Conservation (phyloP, 495 filamentous ascomycete genomes). For the Penicillium antarcticum region DNA sequence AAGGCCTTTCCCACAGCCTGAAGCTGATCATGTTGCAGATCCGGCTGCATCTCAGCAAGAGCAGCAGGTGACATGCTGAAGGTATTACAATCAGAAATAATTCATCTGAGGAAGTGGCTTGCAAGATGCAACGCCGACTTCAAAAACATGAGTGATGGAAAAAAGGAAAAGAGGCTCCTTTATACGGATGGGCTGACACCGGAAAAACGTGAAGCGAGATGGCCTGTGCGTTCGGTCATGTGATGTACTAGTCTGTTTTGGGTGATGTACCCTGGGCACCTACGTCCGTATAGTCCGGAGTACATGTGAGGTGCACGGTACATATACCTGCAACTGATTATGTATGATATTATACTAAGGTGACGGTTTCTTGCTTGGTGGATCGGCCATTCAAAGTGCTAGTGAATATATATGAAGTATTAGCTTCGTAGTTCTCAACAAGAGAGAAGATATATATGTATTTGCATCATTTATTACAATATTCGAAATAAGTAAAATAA, state of each 20-base stretch:
- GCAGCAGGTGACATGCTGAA: slow-evolving; percentile 38
- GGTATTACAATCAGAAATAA: slow-evolving; percentile 20
- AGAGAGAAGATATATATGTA: too few relatives aligned
- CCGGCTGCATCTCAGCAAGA: slow-evolving; percentile 30
- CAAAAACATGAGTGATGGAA: slow-evolving; percentile 10
- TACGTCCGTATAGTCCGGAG: too few relatives aligned
- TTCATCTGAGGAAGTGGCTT: slow-evolving; percentile 15
- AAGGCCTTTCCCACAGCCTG: slow-evolving; percentile 43
- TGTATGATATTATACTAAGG: too few relatives aligned
- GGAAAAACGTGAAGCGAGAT: slow-evolving; percentile 42
- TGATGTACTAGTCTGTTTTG: slow-evolving; percentile 15
- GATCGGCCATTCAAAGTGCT: too few relatives aligned
- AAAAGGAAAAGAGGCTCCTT: slow-evolving; percentile 17
- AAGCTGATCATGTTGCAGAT: slow-evolving; percentile 34
- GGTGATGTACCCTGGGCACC: not conserved
- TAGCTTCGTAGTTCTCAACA: too few relatives aligned
- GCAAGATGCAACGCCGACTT: slow-evolving; percentile 7
- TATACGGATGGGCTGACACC: slow-evolving; percentile 12
- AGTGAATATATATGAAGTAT: too few relatives aligned
- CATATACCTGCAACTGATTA: too few relatives aligned
- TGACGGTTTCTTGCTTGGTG: too few relatives aligned
- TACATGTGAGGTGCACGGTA: too few relatives aligned
- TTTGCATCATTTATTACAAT: too few relatives aligned
- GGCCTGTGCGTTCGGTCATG: slow-evolving; percentile 33
- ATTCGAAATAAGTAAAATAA: too few relatives aligned